Evolutionary conservation across 2,329 filamentous ascomycete species (phyloP).

Genomic region (Cadophora malorum): DNA sequence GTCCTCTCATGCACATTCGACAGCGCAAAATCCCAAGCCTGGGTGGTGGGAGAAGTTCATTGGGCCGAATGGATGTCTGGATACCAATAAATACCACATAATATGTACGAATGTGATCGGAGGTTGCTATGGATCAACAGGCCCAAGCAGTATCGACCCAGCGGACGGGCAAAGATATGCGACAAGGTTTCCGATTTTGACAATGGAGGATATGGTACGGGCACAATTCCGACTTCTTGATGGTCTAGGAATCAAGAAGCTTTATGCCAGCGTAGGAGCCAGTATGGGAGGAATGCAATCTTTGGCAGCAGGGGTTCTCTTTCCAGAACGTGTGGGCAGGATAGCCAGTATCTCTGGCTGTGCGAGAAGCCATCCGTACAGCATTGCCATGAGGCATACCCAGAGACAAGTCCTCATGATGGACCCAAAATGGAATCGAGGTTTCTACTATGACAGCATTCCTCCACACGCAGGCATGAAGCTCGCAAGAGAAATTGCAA

Average conservation of each 20-base stretch:
- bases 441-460: slow-evolving; percentile 88
- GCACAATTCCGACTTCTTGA: slow-evolving; percentile 93
- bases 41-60: slow-evolving; percentile 99
- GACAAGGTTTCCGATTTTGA: slow-evolving; percentile 93
- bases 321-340: slow-evolving; percentile 79
- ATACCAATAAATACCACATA: slow-evolving; percentile 90
- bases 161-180: slow-evolving; percentile 88
- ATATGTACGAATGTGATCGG: slow-evolving; percentile 98
- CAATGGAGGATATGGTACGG: slow-evolving; percentile 96
- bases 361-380: slow-evolving; percentile 93
- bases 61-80: slow-evolving; percentile 80
- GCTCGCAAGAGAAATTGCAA: slow-evolving; percentile 94
- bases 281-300: slow-evolving; percentile 99
- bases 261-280: slow-evolving; percentile 92
- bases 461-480: slow-evolving; percentile 98
- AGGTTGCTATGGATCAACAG: slow-evolving; percentile 94
- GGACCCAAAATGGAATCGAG: slow-evolving; percentile 95
- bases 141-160: slow-evolving; percentile 84
- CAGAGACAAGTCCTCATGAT: slow-evolving; percentile 99
- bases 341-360: slow-evolving; percentile 93
- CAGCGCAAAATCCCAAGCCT: slow-evolving; percentile 81
- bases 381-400: slow-evolving; percentile 97
- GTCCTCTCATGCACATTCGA: slow-evolving; percentile 96
- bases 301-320: slow-evolving; percentile 83
- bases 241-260: slow-evolving; percentile 72